Percentiles rank a stretch among this genome's conserved stretches.
phyloP scores from a whole-genome alignment of 768 basidiomycete genomes.

The Roridomyces roridus region DNA sequence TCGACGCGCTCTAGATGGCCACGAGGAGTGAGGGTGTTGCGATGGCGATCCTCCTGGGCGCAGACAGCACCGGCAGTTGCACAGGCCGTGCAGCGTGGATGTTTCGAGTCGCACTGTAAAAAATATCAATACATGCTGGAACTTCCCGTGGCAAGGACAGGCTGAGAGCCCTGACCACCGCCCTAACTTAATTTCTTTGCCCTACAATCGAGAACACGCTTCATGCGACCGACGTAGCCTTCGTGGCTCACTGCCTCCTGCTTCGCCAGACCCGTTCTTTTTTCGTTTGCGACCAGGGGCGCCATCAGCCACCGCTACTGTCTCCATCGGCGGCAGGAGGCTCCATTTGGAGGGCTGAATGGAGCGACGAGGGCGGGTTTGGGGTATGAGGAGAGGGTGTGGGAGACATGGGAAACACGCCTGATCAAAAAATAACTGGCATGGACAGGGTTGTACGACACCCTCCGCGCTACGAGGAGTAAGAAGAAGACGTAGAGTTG shows the following conservation, averaged over 20 bases:
- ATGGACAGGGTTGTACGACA: too few species aligned
- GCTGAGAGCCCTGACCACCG: too few species aligned
- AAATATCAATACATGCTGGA: slow-evolving; percentile 45
- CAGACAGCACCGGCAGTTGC: slow-evolving; percentile 79
- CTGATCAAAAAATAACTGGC: too few species aligned
- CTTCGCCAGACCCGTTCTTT: slow-evolving; percentile 57
- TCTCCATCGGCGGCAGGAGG: slow-evolving; percentile 33
- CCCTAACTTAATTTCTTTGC: slow-evolving; percentile 94
- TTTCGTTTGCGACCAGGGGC: slow-evolving; percentile 56
- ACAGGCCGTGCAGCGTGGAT: slow-evolving; percentile 86
- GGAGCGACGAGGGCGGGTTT: slow-evolving; percentile 59
- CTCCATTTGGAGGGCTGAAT: slow-evolving; percentile 68
- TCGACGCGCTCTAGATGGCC: slow-evolving; percentile 86
- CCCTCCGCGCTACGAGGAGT: too few species aligned
- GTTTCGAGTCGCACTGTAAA: slow-evolving; percentile 85
- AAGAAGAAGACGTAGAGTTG: too few species aligned
- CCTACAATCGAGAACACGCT: slow-evolving; percentile 91
- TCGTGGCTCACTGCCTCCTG: slow-evolving; percentile 75
- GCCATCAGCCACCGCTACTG: slow-evolving; percentile 37
- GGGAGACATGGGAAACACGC: too few species aligned
- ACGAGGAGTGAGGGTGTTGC: slow-evolving; percentile 84
- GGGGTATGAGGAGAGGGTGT: too few species aligned
- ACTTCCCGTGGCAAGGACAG: slow-evolving; percentile 84
- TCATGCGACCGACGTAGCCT: slow-evolving; percentile 88
- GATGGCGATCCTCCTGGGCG: slow-evolving; percentile 88